Base-by-base conservation (phyloP, 257 asterid species). In the Solanum acaule region DNA sequence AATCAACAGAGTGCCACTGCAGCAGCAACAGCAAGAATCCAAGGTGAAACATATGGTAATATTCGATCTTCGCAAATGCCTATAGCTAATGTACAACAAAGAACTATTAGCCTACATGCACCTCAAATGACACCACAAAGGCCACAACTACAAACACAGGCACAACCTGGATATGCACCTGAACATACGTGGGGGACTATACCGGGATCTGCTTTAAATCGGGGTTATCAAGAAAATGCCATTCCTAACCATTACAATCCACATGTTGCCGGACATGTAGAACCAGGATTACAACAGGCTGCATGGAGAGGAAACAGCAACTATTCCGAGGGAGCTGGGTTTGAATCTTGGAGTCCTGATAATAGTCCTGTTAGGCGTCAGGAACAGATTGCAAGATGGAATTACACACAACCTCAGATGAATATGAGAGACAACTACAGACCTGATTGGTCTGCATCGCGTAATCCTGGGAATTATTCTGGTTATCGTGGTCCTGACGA, bases 341-440 rank as follows among this genome's bases (percentile, higher is more conserved):
- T 42, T n/a, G 97, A 95, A 86, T 89, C 97, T 5, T 91, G 96
- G 96, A 94, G 98, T 91, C 99, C 97, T 18, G 95, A 94, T 22
- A 88, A 94, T 88, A 94, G 98, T 87, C 95, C 96, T 1, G 83
- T 88, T 78, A 91, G 98, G 79, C 90, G 89, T 10, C 90, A 86
- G 13, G 93, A 91, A 20, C 87, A 91, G 85, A 15, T 79, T 56
- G 92, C 91, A 3, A 92, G 91, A 83, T 92, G 84, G 87, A 92
- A 90, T 86, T 67, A 85, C 68, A 75, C 88, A 20, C 93, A 90
- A 61, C 88, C 91, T 33, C 86, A 88, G 72, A 84, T 77, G 89
- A 88, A 91, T 86, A 73, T 81, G 29, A 90, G 92, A 61, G 91
- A 90, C 10, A 87, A 87, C 31, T 89, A 92, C 75, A 86, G 91